A percentile compares a stretch with the other conserved stretches of the same genome.
phyloP scores from a whole-genome alignment of 192 early-diverging fungal genomes.

The Backusella sp. region DNA sequence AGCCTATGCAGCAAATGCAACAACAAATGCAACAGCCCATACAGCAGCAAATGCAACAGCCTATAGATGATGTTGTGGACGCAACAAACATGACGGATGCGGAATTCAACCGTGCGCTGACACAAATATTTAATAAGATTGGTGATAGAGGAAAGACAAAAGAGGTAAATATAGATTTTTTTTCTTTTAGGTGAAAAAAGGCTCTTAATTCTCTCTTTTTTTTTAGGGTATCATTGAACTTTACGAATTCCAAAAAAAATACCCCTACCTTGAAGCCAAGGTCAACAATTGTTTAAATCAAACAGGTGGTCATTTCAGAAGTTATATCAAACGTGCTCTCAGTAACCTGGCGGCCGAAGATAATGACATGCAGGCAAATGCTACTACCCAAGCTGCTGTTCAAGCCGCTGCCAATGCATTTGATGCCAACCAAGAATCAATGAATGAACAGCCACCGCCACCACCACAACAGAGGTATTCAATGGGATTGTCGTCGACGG shows the following conservation, averaged over 20 bases:
- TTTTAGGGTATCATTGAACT: constrained; percentile 68
- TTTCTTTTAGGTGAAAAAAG: too few species aligned
- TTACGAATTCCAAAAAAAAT: constrained; percentile 72
- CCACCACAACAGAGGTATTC: background rate
- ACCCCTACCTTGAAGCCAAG: constrained; percentile 61
- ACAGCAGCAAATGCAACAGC: background rate
- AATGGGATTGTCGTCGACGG: background rate
- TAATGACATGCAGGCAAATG: constrained; percentile 23
- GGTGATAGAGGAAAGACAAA: constrained; percentile 65
- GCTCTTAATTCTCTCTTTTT: background rate
- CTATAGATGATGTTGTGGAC: background rate
- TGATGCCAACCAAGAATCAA: background rate
- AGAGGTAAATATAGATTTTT: constrained; percentile 36
- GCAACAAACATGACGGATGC: constrained; percentile 37
- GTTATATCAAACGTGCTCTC: constrained; percentile 72
- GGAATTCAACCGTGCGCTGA: constrained; percentile 65
- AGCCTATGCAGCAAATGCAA: constrained; percentile 16
- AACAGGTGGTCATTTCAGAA: constrained; percentile 70
- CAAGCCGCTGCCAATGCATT: background rate
- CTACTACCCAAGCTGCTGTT: constrained; percentile 19
- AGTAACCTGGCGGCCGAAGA: constrained; percentile 58
- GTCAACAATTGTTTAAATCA: constrained; percentile 59
- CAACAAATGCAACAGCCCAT: background rate
- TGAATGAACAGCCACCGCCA: background rate
- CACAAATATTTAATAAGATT: constrained; percentile 72